phyloP scores from a whole-genome alignment of 1,284 basidiomycete genomes.

The Pseudozyma thailandica region DNA sequence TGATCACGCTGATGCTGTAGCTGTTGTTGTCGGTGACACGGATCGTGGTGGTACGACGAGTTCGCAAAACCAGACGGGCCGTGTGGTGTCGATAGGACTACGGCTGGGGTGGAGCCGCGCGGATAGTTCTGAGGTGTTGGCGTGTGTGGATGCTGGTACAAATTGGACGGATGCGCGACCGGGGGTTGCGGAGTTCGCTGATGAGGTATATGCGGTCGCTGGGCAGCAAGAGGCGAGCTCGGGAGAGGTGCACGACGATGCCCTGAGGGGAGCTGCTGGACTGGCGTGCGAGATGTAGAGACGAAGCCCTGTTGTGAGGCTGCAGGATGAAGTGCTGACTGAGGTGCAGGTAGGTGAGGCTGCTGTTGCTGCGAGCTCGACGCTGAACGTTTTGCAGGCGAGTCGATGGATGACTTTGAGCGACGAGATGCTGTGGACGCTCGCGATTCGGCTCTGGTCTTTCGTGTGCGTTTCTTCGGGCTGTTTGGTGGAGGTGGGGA shows the following conservation, averaged over 20 bases:
- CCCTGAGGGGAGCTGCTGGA: not conserved
- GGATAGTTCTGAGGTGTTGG: not conserved
- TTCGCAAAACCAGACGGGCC: not conserved
- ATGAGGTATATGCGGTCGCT: constrained; percentile 10
- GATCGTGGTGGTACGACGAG: not conserved
- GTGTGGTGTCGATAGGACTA: constrained; percentile 4
- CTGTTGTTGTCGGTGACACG: not conserved
- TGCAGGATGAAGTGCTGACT: not conserved
- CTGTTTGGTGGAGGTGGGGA: not conserved
- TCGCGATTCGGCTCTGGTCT: constrained; percentile 5
- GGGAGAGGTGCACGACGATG: constrained; percentile 4
- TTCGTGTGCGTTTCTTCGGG: not conserved
- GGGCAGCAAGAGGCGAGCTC: constrained; percentile 19
- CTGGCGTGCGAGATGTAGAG: not conserved
- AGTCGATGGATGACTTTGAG: constrained; percentile 10
- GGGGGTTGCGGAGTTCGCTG: constrained; percentile 11
- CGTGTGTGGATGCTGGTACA: not conserved
- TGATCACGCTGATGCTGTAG: constrained; percentile 1
- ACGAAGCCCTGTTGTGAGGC: constrained; percentile 1
- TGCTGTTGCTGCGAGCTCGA: not conserved
- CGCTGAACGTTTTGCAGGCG: constrained; percentile 2
- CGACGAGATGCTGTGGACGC: constrained; percentile 24
- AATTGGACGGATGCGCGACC: not conserved
- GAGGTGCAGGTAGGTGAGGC: not conserved
- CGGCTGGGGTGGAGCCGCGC: constrained; percentile 16